These are phyloP conservation scores for Rhynchosporium agropyri DNA, from an alignment of 2,329 filamentous ascomycete species.

Conservation along the genomic window DNA sequence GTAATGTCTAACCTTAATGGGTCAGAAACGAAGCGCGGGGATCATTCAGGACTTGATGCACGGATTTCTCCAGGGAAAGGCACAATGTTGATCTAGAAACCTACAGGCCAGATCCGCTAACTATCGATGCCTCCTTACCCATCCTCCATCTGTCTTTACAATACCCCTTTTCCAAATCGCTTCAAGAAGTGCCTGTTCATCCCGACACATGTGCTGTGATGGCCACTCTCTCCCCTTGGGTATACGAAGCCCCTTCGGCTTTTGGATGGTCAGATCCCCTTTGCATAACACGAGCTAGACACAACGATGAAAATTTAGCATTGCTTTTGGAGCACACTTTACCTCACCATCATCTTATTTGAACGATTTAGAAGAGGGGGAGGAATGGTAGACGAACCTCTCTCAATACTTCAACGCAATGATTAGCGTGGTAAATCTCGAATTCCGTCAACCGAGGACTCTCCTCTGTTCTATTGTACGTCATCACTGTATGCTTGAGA, in stretches of 20 bases:
- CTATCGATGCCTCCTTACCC: background rate
- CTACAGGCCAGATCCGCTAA: background rate
- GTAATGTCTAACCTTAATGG: no score
- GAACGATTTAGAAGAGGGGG: no score
- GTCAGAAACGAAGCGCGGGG: no score
- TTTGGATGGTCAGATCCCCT: background rate
- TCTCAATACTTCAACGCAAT: background rate
- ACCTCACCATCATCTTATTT: no score
- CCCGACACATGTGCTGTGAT: background rate
- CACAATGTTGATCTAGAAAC: no score
- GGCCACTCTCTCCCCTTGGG: background rate
- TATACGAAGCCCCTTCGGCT: background rate
- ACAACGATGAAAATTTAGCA: background rate
- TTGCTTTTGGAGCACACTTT: background rate
- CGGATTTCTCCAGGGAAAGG: no score
- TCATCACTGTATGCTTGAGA: background rate
- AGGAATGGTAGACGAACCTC: background rate
- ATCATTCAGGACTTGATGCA: no score
- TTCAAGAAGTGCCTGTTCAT: background rate
- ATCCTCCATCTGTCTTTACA: background rate
- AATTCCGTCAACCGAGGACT: background rate
- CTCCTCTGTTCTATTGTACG: background rate
- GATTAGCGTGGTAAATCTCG: background rate
- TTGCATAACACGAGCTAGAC: background rate
- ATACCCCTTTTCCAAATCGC: background rate